Conservation (phyloP, 163 green algal genomes). For the Scenedesmus sp. region DNA sequence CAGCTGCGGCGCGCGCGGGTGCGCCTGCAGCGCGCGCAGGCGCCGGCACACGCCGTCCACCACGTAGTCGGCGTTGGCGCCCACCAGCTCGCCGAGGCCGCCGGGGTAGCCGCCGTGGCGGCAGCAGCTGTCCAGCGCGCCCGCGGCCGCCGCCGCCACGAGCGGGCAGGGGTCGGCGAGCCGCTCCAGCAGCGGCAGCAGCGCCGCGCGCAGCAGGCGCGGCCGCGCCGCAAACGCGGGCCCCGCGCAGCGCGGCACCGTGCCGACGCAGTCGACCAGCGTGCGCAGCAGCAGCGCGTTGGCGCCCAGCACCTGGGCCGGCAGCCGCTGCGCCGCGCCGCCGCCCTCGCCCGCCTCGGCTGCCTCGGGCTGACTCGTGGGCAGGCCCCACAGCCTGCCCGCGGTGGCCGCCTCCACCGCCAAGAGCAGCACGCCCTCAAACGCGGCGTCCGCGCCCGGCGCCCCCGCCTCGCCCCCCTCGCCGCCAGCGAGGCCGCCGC, state of each 20-base stretch:
- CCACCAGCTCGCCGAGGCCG: slow-evolving; percentile 57
- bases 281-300: slow-evolving; percentile 72
- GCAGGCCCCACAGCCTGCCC: slow-evolving; percentile 53
- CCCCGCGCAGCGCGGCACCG: slow-evolving; percentile 54
- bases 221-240: slow-evolving; percentile 57
- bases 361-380: slow-evolving; percentile 32
- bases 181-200: slow-evolving; percentile 83
- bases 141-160: slow-evolving; percentile 62
- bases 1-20: slow-evolving; percentile 75
- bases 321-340: too few species aligned
- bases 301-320: slow-evolving; percentile 62
- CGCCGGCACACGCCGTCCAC: slow-evolving; percentile 81
- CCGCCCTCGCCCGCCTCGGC: too few species aligned
- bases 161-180: slow-evolving; percentile 67
- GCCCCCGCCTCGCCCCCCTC: slow-evolving; percentile 1
- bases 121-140: slow-evolving; percentile 48
- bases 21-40: slow-evolving; percentile 60
- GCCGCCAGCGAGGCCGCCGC: neutral
- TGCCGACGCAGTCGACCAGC: slow-evolving; percentile 66
- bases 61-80: slow-evolving; percentile 81
- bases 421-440: neutral
- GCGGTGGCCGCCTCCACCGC: slow-evolving; percentile 46
- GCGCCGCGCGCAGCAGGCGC: slow-evolving; percentile 57
- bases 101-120: slow-evolving; percentile 7
- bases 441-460: neutral